Conservation (phyloP, 768 basidiomycete species). For the Auriscalpium vulgare region DNA sequence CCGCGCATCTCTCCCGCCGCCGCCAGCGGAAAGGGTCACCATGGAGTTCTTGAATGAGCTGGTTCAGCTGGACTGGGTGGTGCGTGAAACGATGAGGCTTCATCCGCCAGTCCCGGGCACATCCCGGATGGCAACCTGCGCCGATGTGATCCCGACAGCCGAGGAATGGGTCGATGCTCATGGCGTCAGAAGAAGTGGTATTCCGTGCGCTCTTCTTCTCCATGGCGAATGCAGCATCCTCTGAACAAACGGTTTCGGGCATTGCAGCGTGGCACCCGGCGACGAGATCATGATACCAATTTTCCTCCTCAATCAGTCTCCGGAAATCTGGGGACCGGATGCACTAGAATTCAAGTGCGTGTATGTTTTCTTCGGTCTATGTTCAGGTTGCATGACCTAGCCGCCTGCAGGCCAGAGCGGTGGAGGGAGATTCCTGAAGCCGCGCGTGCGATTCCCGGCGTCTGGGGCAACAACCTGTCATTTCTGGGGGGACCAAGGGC, state of each 20-base stretch:
- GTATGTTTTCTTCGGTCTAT: too few relatives aligned
- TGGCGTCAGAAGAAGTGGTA: conserved; percentile 5
- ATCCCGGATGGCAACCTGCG: conserved; percentile 16
- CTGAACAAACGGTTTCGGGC: neutral
- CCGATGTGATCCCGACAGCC: conserved; percentile 23
- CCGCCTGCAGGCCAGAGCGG: too few relatives aligned
- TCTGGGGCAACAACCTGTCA: too few relatives aligned
- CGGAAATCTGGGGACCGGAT: conserved; percentile 29
- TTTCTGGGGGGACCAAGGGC: too few relatives aligned
- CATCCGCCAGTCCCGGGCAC: conserved; percentile 19
- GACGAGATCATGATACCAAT: conserved; percentile 24
- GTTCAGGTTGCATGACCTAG: too few relatives aligned
- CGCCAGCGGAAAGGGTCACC: conserved; percentile 11
- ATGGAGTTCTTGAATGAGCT: conserved; percentile 24
- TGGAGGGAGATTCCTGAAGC: too few relatives aligned
- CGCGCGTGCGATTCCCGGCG: too few relatives aligned
- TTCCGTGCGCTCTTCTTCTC: conserved; percentile 7
- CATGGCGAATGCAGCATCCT: neutral
- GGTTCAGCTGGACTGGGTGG: conserved; percentile 26
- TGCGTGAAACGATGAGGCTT: conserved; percentile 23
- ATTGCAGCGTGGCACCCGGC: conserved; percentile 15
- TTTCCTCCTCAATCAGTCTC: conserved; percentile 23
- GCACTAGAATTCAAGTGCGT: conserved; percentile 26
- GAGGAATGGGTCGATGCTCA: conserved; percentile 12
- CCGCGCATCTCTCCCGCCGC: conserved; percentile 23